phyloP scores from a whole-genome alignment of 2,329 filamentous ascomycete species.

The Stagonosporopsis rhizophila region DNA sequence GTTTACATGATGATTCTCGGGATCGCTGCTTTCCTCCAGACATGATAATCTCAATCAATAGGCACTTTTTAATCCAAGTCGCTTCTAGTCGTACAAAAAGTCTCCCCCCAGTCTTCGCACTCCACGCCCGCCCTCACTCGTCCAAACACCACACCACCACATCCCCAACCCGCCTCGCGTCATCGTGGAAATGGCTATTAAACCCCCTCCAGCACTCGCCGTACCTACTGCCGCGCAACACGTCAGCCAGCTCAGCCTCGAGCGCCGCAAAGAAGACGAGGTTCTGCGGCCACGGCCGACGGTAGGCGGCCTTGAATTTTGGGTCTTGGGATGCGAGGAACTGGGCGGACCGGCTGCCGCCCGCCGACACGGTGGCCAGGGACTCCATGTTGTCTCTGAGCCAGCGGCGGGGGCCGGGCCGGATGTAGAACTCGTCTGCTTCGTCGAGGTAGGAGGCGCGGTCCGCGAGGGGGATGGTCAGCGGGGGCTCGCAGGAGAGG shows the following conservation, averaged over 20 bases:
- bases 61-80: no score
- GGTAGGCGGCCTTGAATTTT: conserved; percentile 25
- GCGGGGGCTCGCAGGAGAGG: conserved; percentile 86
- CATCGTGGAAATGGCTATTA: conserved; percentile 69
- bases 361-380: conserved; percentile 22
- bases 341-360: conserved; percentile 29
- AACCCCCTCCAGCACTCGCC: conserved; percentile 65
- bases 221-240: conserved; percentile 59
- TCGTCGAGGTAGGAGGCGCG: conserved; percentile 81
- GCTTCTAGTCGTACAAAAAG: no score
- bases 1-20: no score
- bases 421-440: conserved; percentile 85
- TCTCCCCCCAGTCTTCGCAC: no score
- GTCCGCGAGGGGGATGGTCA: conserved; percentile 69
- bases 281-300: conserved; percentile 53
- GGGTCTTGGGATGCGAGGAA: conserved; percentile 36
- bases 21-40: no score
- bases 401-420: conserved; percentile 58
- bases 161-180: conserved; percentile 66
- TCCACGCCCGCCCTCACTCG: conserved; percentile 5
- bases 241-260: conserved; percentile 56
- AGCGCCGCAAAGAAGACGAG: conserved; percentile 65
- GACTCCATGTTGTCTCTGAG: conserved; percentile 52
- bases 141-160: conserved; percentile 65
- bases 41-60: no score